A percentile compares a stretch with the other conserved stretches of the same genome.
These are phyloP conservation scores for Auxenochlorella protothecoides DNA, from an alignment of 139 green algal species.

Conservation along the genomic window DNA sequence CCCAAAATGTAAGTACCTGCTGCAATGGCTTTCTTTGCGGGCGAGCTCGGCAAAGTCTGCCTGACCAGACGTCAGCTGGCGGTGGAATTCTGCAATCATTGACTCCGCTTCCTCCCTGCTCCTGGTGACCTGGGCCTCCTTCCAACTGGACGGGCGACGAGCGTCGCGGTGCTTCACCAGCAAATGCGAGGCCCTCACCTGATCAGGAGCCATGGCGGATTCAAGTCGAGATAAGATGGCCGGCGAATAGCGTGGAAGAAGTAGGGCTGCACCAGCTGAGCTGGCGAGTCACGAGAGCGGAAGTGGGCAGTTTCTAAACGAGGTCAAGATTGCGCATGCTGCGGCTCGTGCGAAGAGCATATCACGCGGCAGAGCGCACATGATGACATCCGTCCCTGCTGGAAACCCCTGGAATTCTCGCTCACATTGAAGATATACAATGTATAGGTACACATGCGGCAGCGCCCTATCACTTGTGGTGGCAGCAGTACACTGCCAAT, in stretches of 20 bases:
- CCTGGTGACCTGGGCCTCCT: constrained; percentile 61
- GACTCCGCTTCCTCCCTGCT: constrained; percentile 62
- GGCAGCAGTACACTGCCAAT: too few relatives aligned
- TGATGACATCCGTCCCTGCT: too few relatives aligned
- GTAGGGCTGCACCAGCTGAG: not conserved
- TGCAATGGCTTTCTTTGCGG: constrained; percentile 67
- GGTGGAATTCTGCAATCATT: constrained; percentile 54
- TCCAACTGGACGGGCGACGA: constrained; percentile 65
- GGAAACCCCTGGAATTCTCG: too few relatives aligned
- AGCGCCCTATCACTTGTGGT: too few relatives aligned
- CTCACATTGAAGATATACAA: too few relatives aligned
- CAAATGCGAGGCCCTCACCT: constrained; percentile 66
- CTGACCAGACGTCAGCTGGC: constrained; percentile 35
- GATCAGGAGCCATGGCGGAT: not conserved
- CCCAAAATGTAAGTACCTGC: constrained; percentile 34
- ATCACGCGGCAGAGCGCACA: too few relatives aligned
- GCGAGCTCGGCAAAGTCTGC: constrained; percentile 62
- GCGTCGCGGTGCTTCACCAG: constrained; percentile 75
- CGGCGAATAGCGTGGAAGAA: not conserved
- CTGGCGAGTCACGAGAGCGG: not conserved
- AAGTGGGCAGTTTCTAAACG: too few relatives aligned
- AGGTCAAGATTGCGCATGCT: too few relatives aligned
- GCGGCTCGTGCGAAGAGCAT: too few relatives aligned
- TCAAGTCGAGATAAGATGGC: not conserved
- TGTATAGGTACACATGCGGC: too few relatives aligned